Percentiles rank a stretch among this genome's conserved stretches.
These are phyloP conservation scores for Mortierella sp. DNA, from an alignment of 371 early-diverging fungal species.

Conservation along the genomic window DNA sequence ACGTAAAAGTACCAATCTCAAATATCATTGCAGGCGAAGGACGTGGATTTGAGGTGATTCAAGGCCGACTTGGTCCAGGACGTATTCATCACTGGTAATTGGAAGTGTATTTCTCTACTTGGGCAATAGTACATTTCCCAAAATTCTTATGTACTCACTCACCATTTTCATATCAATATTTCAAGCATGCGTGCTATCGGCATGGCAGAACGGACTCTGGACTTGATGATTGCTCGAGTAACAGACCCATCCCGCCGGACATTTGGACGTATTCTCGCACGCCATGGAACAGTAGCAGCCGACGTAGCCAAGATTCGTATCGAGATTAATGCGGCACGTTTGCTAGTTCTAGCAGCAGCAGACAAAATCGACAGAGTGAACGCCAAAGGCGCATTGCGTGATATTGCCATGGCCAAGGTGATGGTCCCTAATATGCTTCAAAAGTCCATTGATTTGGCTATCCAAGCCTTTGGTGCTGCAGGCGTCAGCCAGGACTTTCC, in stretches of 20 bases:
- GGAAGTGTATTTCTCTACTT: too few relatives aligned
- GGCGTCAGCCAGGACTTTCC: constrained; percentile 91
- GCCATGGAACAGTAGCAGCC: constrained; percentile 84
- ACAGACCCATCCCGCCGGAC: constrained; percentile 85
- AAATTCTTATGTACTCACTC: constrained; percentile 7
- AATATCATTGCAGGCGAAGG: constrained; percentile 95
- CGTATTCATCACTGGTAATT: constrained; percentile 64
- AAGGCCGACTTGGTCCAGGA: constrained; percentile 95
- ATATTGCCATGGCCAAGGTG: constrained; percentile 96
- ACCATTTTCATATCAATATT: background rate
- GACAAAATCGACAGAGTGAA: constrained; percentile 88
- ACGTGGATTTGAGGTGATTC: constrained; percentile 96
- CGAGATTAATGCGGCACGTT: constrained; percentile 90
- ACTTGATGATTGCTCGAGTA: constrained; percentile 85
- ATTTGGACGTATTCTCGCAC: constrained; percentile 86
- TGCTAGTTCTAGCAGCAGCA: constrained; percentile 92
- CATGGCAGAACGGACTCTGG: constrained; percentile 92
- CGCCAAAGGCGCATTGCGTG: constrained; percentile 89
- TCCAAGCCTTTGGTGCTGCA: constrained; percentile 92
- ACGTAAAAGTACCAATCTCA: constrained; percentile 88
- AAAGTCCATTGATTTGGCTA: constrained; percentile 85
- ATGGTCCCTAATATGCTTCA: constrained; percentile 82
- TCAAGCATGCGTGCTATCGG: constrained; percentile 94
- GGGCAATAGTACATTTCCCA: background rate
- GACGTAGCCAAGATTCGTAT: constrained; percentile 90